Percentiles rank a stretch among this genome's conserved stretches.
phyloP scores from a whole-genome alignment of 345 rosid genomes.

The Euclidium syriacum region DNA sequence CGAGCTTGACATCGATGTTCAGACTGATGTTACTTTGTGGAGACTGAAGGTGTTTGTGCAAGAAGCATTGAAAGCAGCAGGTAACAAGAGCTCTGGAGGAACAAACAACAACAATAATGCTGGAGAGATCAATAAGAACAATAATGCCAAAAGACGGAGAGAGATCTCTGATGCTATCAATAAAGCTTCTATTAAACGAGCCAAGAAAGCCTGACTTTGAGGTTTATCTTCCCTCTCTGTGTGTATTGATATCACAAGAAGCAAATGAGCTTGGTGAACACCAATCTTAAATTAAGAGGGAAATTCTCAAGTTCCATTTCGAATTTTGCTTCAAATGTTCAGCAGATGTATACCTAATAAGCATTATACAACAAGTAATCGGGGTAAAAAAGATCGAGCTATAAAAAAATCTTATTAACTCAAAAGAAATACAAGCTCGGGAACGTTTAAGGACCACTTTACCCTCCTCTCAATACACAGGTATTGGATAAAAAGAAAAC shows the following conservation, averaged over 20 bases:
- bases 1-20: conserved; percentile 71
- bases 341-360: too few relatives aligned
- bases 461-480: too few relatives aligned
- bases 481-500: too few relatives aligned
- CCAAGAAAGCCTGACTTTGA: conserved; percentile 30
- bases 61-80: conserved; percentile 51
- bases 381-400: too few relatives aligned
- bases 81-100: conserved; percentile 33
- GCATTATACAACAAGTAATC: too few relatives aligned
- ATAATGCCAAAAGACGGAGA: conserved; percentile 43
- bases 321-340: not conserved
- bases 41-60: conserved; percentile 69
- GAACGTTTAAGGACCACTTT: too few relatives aligned
- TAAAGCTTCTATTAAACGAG: conserved; percentile 49
- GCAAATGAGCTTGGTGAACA: conserved; percentile 16
- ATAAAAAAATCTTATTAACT: too few relatives aligned
- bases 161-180: conserved; percentile 44
- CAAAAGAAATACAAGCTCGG: too few relatives aligned
- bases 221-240: not conserved
- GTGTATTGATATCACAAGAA: not conserved
- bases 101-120: conserved; percentile 31
- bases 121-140: conserved; percentile 35
- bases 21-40: conserved; percentile 68
- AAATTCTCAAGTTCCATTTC: not conserved
- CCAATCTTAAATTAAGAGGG: conserved; percentile 3